Percentiles rank a stretch among this genome's conserved stretches.
phyloP scores from a whole-genome alignment of 2,329 filamentous ascomycete genomes.

The Exutisphaerella laricina region DNA sequence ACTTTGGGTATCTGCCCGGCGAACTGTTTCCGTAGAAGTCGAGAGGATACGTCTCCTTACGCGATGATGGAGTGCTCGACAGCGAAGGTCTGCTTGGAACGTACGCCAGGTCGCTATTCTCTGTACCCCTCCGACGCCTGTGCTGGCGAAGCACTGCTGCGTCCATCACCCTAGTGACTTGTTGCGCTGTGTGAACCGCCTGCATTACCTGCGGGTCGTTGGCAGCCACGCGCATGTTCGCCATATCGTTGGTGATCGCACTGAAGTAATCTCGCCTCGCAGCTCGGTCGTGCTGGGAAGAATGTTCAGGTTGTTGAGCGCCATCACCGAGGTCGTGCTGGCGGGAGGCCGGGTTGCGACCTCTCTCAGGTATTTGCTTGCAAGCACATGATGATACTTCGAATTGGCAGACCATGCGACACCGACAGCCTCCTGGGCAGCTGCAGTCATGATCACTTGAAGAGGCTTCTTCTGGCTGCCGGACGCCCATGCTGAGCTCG shows the following conservation, averaged over 20 bases:
- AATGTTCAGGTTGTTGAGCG: too few species aligned
- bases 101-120: conserved; percentile 14
- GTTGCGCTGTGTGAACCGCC: not conserved
- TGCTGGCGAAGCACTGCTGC: not conserved
- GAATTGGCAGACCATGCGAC: conserved; percentile 5
- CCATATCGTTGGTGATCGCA: not conserved
- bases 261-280: not conserved
- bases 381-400: conserved; percentile 3
- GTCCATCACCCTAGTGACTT: not conserved
- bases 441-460: too few species aligned
- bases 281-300: not conserved
- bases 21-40: conserved; percentile 20
- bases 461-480: too few species aligned
- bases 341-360: too few species aligned
- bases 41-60: conserved; percentile 20
- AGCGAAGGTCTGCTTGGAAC: conserved; percentile 8
- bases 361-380: too few species aligned
- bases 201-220: not conserved
- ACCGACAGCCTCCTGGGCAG: conserved; percentile 1
- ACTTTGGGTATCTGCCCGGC: conserved; percentile 18
- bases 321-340: too few species aligned
- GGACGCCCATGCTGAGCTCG: not conserved
- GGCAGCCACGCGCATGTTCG: conserved; percentile 3
- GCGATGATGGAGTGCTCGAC: conserved; percentile 9
- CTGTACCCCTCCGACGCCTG: conserved; percentile 5